phyloP scores from a whole-genome alignment of 768 basidiomycete species.

The Termitomyces sp. region DNA sequence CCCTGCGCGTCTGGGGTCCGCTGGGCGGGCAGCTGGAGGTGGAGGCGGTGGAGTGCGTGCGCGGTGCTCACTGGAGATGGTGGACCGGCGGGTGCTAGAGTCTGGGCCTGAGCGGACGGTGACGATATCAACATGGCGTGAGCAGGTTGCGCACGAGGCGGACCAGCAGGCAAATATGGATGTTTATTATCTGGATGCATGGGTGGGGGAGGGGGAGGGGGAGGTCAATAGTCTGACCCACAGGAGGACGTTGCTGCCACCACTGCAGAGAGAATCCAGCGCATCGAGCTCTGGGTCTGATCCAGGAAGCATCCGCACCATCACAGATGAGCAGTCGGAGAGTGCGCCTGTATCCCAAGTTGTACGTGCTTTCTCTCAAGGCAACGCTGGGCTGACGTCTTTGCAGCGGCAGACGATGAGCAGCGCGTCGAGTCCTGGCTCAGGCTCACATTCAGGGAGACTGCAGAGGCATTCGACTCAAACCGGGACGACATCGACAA shows the following conservation, averaged over 20 bases:
- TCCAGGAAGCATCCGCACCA: slow-evolving; percentile 7
- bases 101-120: slow-evolving; percentile 46
- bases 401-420: neutral
- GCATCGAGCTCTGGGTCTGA: neutral
- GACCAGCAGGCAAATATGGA: slow-evolving; percentile 34
- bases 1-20: slow-evolving; percentile 15
- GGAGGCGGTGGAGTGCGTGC: slow-evolving; percentile 11
- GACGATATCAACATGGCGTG: slow-evolving; percentile 51
- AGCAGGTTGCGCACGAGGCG: slow-evolving; percentile 40
- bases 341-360: neutral
- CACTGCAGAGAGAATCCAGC: neutral
- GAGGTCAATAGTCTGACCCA: neutral
- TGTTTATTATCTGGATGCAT: slow-evolving; percentile 37
- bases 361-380: neutral
- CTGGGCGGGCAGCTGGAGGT: neutral
- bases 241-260: neutral
- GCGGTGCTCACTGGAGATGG: slow-evolving; percentile 37
- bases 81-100: slow-evolving; percentile 35
- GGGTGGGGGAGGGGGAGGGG: slow-evolving; percentile 2
- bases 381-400: neutral
- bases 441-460: too few species aligned
- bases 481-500: neutral
- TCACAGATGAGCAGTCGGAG: slow-evolving; percentile 8
- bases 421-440: too few species aligned
- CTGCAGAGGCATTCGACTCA: slow-evolving; percentile 1